Conservation (phyloP, 2,329 filamentous ascomycete genomes). For the Nigrospora oryzae region DNA sequence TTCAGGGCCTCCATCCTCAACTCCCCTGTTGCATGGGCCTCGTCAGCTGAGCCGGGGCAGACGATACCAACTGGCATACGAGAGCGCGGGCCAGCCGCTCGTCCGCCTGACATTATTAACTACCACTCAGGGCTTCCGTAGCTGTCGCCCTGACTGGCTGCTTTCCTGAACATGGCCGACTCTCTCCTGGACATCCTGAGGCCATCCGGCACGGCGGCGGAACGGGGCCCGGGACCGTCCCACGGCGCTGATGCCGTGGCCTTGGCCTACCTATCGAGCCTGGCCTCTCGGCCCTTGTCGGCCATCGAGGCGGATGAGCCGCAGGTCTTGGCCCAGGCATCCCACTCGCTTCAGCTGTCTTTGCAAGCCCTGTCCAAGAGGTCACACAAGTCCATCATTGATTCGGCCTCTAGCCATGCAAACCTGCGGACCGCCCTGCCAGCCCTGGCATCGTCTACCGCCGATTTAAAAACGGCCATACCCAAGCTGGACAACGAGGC, state of each 20-base stretch:
- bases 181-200: too few species aligned
- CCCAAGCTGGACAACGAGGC: constrained; percentile 73
- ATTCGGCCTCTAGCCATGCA: constrained; percentile 70
- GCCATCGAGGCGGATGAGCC: constrained; percentile 69
- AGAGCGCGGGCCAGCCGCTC: too few species aligned
- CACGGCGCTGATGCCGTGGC: constrained; percentile 38
- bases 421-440: constrained; percentile 67
- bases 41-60: too few species aligned
- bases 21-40: too few species aligned
- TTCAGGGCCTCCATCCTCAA: too few species aligned
- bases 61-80: too few species aligned
- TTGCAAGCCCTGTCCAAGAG: constrained; percentile 84
- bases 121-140: too few species aligned
- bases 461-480: constrained; percentile 61
- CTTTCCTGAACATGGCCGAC: too few species aligned
- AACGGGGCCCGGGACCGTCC: not conserved
- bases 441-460: constrained; percentile 54
- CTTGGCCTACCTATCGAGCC: constrained; percentile 64
- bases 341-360: constrained; percentile 72
- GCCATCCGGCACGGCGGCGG: too few species aligned
- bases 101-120: too few species aligned
- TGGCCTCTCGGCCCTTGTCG: constrained; percentile 69
- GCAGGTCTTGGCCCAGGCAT: constrained; percentile 68
- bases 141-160: too few species aligned
- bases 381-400: constrained; percentile 77